Evolutionary conservation across 1,139 yeast species (phyloP), one percentile per base, ranked within the genome.

Genomic region (Eremothecium sinecaudum): DNA sequence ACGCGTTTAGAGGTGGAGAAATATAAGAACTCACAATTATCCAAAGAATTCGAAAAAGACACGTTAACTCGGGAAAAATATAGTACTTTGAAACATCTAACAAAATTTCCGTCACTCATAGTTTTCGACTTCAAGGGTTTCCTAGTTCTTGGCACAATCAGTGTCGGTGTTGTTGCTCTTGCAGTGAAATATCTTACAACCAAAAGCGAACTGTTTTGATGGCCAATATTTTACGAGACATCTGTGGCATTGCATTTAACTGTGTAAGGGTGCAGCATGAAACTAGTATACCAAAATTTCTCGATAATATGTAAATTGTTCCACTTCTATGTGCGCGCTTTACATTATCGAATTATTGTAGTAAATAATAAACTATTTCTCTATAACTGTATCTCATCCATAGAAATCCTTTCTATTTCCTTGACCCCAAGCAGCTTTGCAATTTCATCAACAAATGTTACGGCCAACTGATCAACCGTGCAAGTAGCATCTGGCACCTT

Each of bases 371-470:
- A n/a, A n/a, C n/a, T n/a, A n/a, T n/a, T n/a, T n/a, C n/a, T n/a
- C n/a, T n/a, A n/a, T n/a, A n/a, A n/a, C n/a, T n/a, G n/a, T n/a
- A n/a, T n/a, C n/a, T n/a, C n/a, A n/a, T n/a, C n/a, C n/a, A n/a
- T n/a, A n/a, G n/a, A n/a, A n/a, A n/a, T n/a, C n/a, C 59, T 48
- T 36, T 73, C 77, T 3, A 75, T 66, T 2, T 61, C 58, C 3
- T 56, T 47, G 31, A 74, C 65, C 8, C 69, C 69, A 36, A 76
- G 54, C 10, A 61, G 48, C 36, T 60, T 62, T 1, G 78, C 75
- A 33, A 79, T 53, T 44, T 73, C 70, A 30, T 64, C 61, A 0
- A 74, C 77, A 44, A 73, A 74, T 32, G 62, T 60, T 11, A 57
- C 55, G 1, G 76, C 78, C 2, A 75, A 69, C 3, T 66, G 68